phyloP scores from a whole-genome alignment of 495 filamentous ascomycete genomes.

The Rostrohypoxylon terebratum region DNA sequence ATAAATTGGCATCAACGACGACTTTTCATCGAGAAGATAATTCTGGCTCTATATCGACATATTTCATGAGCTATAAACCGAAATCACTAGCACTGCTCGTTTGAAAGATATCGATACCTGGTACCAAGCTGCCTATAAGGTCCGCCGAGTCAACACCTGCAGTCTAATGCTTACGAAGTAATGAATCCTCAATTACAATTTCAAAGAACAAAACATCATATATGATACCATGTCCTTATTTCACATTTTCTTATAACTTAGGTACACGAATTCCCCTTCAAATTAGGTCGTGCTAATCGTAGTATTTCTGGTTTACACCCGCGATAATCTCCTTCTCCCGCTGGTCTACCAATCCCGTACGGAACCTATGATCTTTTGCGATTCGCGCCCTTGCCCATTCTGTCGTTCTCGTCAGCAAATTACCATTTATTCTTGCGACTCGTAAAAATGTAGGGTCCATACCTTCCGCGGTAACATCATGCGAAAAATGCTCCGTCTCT shows the following conservation, averaged over 20 bases:
- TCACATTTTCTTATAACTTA: no score
- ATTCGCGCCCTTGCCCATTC: constrained; percentile 51
- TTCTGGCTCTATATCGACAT: no score
- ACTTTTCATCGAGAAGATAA: no score
- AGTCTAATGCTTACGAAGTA: no score
- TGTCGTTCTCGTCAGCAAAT: constrained; percentile 26
- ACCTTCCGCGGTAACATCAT: constrained; percentile 50
- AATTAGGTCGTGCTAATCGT: constrained; percentile 34
- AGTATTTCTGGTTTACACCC: constrained; percentile 50
- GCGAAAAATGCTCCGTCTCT: constrained; percentile 48
- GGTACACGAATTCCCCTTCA: no score
- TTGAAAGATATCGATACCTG: background rate
- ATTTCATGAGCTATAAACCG: background rate
- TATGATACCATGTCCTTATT: no score
- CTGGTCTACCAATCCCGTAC: constrained; percentile 44
- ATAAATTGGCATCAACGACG: no score
- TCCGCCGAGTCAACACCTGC: no score
- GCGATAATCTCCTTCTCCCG: constrained; percentile 53
- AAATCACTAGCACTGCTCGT: background rate
- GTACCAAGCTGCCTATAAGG: background rate
- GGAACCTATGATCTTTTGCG: constrained; percentile 51
- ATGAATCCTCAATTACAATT: no score
- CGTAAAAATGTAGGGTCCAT: background rate
- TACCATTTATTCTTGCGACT: background rate
- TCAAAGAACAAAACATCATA: no score